Percentiles rank a stretch among this genome's conserved stretches.
Evolutionary conservation across 345 rosid species (phyloP).

Genomic region (Gossypium sturtianum): DNA sequence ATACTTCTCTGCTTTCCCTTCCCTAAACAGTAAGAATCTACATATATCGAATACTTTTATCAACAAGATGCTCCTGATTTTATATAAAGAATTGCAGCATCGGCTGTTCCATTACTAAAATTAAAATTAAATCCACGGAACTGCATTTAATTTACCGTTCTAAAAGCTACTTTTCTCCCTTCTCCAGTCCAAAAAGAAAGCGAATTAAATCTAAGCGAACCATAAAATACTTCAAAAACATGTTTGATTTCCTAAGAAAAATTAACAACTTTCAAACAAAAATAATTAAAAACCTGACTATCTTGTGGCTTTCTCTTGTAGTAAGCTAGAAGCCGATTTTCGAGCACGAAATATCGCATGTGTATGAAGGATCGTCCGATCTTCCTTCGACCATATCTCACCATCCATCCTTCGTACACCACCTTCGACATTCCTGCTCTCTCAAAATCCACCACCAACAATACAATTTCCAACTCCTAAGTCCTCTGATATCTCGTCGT

Average conservation of each 20-base stretch:
- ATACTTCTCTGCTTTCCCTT: neutral
- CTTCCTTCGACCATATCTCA: slow-evolving; percentile 93
- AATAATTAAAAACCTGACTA: slow-evolving; percentile 59
- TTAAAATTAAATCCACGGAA: neutral
- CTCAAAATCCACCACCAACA: slow-evolving; percentile 10
- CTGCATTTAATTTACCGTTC: slow-evolving; percentile 1
- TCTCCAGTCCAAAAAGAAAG: neutral
- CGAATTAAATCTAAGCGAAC: neutral
- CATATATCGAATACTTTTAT: neutral
- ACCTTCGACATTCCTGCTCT: slow-evolving; percentile 56
- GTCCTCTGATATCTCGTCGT: slow-evolving; percentile 21
- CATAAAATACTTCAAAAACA: neutral
- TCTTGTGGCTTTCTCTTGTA: slow-evolving; percentile 95
- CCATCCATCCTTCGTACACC: slow-evolving; percentile 99
- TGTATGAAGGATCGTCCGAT: slow-evolving; percentile 95
- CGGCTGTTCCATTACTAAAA: neutral
- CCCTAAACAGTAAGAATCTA: neutral
- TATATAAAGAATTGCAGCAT: slow-evolving; percentile 3
- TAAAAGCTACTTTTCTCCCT: neutral
- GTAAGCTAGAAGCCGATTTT: slow-evolving; percentile 84
- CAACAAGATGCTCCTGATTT: slow-evolving; percentile 16
- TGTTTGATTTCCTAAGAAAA: neutral
- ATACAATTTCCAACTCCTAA: neutral
- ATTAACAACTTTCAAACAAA: neutral
- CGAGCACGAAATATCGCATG: slow-evolving; percentile 94